phyloP scores from a whole-genome alignment of 1,139 yeast genomes.

The Geotrichum bryndzae region DNA sequence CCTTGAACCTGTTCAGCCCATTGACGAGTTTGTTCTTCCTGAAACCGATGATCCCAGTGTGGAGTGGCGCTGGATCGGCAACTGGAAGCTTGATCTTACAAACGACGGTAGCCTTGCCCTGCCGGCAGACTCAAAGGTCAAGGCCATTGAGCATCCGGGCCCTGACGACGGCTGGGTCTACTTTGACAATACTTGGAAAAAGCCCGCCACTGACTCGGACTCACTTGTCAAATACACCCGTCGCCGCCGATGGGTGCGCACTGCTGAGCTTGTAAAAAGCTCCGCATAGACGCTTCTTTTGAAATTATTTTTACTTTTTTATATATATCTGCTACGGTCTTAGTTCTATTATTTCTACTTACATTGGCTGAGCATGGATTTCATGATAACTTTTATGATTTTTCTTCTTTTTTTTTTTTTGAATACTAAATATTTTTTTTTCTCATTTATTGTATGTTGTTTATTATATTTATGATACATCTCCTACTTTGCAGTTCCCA shows the following conservation, averaged over 20 bases:
- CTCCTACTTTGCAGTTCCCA: background rate
- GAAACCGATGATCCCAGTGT: conserved; percentile 54
- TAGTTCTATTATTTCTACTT: too few relatives aligned
- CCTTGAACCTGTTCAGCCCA: conserved; percentile 73
- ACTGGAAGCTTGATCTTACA: conserved; percentile 84
- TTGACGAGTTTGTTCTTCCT: conserved; percentile 75
- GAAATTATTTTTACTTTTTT: background rate
- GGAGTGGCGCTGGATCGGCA: conserved; percentile 93
- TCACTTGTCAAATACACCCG: conserved; percentile 86
- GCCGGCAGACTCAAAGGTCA: conserved; percentile 42
- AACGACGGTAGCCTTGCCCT: conserved; percentile 63
- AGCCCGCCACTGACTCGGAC: conserved; percentile 73
- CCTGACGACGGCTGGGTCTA: conserved; percentile 81
- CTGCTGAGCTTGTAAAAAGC: conserved; percentile 66
- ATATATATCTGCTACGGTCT: background rate
- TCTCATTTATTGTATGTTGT: background rate
- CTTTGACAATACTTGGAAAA: conserved; percentile 91
- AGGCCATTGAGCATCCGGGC: conserved; percentile 70
- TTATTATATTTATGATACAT: background rate
- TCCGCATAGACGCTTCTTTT: background rate
- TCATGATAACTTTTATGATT: background rate
- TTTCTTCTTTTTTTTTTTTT: background rate
- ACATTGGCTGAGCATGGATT: too few relatives aligned
- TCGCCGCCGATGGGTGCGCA: conserved; percentile 90
- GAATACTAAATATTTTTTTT: background rate